Conservation (phyloP, 495 filamentous ascomycete genomes). For the Penicillium robsamsonii region DNA sequence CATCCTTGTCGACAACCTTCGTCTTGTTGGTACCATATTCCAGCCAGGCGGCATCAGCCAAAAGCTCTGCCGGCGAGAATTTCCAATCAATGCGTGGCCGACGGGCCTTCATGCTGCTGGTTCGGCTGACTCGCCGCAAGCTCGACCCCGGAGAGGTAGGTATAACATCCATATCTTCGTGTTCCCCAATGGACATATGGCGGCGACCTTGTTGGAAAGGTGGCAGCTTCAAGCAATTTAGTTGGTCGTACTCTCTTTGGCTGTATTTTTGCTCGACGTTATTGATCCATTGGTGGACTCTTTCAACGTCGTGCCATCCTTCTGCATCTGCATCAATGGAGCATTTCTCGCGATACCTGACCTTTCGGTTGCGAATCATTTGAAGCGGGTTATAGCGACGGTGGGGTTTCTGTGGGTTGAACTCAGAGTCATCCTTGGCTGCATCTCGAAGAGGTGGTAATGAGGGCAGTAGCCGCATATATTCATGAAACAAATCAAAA, state of each 20-base stretch:
- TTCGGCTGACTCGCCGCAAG: conserved; percentile 32
- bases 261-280: conserved; percentile 54
- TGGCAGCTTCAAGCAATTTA: conserved; percentile 56
- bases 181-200: conserved; percentile 14
- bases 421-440: conserved; percentile 7
- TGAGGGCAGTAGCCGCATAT: conserved; percentile 70
- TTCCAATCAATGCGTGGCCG: conserved; percentile 77
- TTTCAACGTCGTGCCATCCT: conserved; percentile 70
- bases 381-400: conserved; percentile 84
- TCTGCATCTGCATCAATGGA: conserved; percentile 67
- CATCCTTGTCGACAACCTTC: conserved; percentile 70
- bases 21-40: conserved; percentile 73
- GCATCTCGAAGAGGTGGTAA: conserved; percentile 60
- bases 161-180: conserved; percentile 23
- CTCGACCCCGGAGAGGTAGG: conserved; percentile 38
- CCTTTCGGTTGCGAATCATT: conserved; percentile 77
- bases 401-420: background rate
- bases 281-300: conserved; percentile 73
- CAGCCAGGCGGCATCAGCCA: conserved; percentile 84
- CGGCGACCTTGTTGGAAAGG: conserved; percentile 43
- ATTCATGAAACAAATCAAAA: conserved; percentile 77
- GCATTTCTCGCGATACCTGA: conserved; percentile 69
- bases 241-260: conserved; percentile 37
- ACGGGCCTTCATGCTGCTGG: conserved; percentile 51
- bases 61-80: conserved; percentile 71